These are phyloP conservation scores for Scytalidium lignicola DNA, from an alignment of 2,329 filamentous ascomycete genomes.

Conservation along the genomic window DNA sequence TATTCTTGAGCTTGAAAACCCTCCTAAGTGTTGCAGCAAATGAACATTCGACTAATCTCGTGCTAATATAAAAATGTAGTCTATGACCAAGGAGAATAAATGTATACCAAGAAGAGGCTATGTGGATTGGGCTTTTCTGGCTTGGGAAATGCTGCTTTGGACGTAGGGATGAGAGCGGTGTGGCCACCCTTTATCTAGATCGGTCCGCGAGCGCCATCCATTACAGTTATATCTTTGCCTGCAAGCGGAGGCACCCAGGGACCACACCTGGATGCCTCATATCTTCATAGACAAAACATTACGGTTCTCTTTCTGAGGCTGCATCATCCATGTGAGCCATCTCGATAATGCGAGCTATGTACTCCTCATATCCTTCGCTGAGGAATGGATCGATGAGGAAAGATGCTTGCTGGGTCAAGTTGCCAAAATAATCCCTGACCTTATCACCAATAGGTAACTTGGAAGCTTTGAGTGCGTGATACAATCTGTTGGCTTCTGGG, in stretches of 20 bases:
- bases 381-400: slow-evolving; percentile 48
- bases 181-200: slow-evolving; percentile 39
- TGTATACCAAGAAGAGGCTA: slow-evolving; percentile 35
- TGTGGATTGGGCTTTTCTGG: slow-evolving; percentile 38
- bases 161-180: slow-evolving; percentile 38
- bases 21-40: slow-evolving; percentile 37
- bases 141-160: slow-evolving; percentile 35
- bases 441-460: slow-evolving; percentile 41
- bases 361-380: slow-evolving; percentile 41
- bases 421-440: slow-evolving; percentile 45
- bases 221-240: slow-evolving; percentile 34
- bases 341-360: slow-evolving; percentile 45
- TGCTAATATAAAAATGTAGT: slow-evolving; percentile 35
- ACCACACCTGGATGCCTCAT: slow-evolving; percentile 48
- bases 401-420: slow-evolving; percentile 47
- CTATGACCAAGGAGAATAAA: slow-evolving; percentile 34
- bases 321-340: slow-evolving; percentile 39
- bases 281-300: slow-evolving; percentile 49
- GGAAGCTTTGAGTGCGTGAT: slow-evolving; percentile 42
- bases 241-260: slow-evolving; percentile 45
- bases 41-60: slow-evolving; percentile 32
- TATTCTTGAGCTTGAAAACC: slow-evolving; percentile 39
- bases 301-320: slow-evolving; percentile 39
- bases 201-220: slow-evolving; percentile 42
- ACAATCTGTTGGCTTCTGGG: slow-evolving; percentile 44